Evolutionary conservation across 2,329 filamentous ascomycete species (phyloP).

Genomic region (Penicillium sp.): DNA sequence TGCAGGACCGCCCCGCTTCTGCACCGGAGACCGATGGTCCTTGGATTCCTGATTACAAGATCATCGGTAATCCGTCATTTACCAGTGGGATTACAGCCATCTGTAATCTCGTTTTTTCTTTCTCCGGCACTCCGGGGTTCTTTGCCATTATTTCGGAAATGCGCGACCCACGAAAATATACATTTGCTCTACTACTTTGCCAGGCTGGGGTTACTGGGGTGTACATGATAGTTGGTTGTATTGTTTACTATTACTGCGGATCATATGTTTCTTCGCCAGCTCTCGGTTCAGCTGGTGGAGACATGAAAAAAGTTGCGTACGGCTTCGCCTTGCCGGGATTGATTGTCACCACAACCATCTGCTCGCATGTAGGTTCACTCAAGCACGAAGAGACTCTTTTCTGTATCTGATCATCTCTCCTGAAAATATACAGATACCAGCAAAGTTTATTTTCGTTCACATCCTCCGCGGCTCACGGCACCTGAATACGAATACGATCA

Average conservation of each 20-base stretch:
- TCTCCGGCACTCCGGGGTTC: slow-evolving; percentile 7
- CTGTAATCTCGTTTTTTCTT: slow-evolving; percentile 4
- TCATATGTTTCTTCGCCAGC: slow-evolving; percentile 10
- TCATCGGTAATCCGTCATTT: background rate
- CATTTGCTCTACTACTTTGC: slow-evolving; percentile 3
- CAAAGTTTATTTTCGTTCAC: background rate
- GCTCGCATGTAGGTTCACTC: slow-evolving; percentile 2
- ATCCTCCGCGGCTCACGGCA: background rate
- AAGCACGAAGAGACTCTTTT: too few relatives aligned
- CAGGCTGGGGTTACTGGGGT: background rate
- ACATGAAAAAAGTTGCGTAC: slow-evolving; percentile 8
- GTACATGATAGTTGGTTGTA: slow-evolving; percentile 4
- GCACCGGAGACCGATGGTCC: background rate
- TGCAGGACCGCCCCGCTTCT: slow-evolving; percentile 6
- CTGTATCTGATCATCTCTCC: too few relatives aligned
- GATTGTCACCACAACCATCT: slow-evolving; percentile 6
- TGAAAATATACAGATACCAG: background rate
- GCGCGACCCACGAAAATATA: slow-evolving; percentile 9
- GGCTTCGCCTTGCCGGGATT: slow-evolving; percentile 9
- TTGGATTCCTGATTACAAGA: slow-evolving; percentile 6
- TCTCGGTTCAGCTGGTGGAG: slow-evolving; percentile 7
- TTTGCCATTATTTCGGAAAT: slow-evolving; percentile 11
- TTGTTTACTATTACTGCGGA: slow-evolving; percentile 12
- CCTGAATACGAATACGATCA: slow-evolving; percentile 4
- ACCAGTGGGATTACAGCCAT: slow-evolving; percentile 3